Evolutionary conservation across 2,329 filamentous ascomycete species (phyloP).

Genomic region (Chrysosporium queenslandicum): DNA sequence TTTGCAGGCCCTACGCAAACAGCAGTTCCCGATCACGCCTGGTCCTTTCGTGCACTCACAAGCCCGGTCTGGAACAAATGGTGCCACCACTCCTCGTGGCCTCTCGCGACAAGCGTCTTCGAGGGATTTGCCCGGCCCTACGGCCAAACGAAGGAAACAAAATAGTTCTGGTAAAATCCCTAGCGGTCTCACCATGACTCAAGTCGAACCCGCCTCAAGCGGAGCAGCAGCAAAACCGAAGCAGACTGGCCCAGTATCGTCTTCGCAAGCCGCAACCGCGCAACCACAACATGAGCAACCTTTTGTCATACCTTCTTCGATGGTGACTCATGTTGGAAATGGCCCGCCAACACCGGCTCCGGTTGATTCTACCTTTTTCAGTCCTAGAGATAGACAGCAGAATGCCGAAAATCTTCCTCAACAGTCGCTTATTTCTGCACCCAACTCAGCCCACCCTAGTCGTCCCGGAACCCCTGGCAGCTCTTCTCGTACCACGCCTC

Average conservation of each 20-base stretch:
- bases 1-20: constrained; percentile 49
- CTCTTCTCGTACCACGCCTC: constrained; percentile 28
- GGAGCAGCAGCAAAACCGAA: constrained; percentile 28
- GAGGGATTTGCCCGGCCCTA: constrained; percentile 52
- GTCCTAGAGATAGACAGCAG: constrained; percentile 48
- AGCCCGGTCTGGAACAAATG: constrained; percentile 27
- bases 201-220: constrained; percentile 51
- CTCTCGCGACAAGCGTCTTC: constrained; percentile 68
- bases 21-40: constrained; percentile 35
- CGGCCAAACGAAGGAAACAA: constrained; percentile 72
- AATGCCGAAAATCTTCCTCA: constrained; percentile 57
- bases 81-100: constrained; percentile 45
- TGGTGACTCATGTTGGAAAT: constrained; percentile 43
- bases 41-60: constrained; percentile 34
- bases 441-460: constrained; percentile 62
- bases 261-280: constrained; percentile 34
- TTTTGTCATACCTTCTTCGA: constrained; percentile 38
- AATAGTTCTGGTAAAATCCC: constrained; percentile 61
- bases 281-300: constrained; percentile 36
- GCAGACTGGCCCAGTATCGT: constrained; percentile 33
- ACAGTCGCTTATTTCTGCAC: constrained; percentile 59
- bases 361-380: constrained; percentile 51
- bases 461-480: constrained; percentile 61
- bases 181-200: constrained; percentile 64
- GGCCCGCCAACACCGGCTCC: constrained; percentile 58